Base-by-base conservation (phyloP, 306 rosid genomes). In the Medicago truncatula region DNA sequence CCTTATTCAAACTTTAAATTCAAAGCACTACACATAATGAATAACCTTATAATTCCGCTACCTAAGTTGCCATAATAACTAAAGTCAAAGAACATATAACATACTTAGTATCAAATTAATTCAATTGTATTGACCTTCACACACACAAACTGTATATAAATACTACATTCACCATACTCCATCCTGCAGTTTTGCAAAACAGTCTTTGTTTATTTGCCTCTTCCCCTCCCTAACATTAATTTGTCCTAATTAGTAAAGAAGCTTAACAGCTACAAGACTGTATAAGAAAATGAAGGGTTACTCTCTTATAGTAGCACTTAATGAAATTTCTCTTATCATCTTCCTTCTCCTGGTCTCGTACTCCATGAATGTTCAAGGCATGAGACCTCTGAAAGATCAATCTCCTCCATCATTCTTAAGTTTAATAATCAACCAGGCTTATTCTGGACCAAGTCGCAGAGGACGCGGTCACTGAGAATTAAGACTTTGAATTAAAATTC, bases 361-460 rank as follows among this genome's bases (percentile, higher is more conserved):
- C 44, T 76, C 83, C 71, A 43, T 61, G 21, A 80, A 83, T 25
- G 89, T 75, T 56, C 88, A 90, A 25, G 86, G 82, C 18, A 76
- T 58, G 9, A 86, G 93, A 75, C 74, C 79, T 49, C 76, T 78
- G 14, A 71, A 44, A 50, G 56, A 78, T 70, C 59, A 70, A 31
- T 71, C 85, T 21, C 58, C 68, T 64, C 60, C 78, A 56, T 78
- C 81, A n/a, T 49, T 71, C 63, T 11, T 61, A 25, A 36, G 12
- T 25, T 71, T 71, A 8, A 50, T 81, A 4, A 58, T 75, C 74
- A 66, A 36, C 66, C 71, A 67, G 21, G 85, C 88, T 75, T 75
- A 85, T 71, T 81, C 88, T 40, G 88, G 88, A 17, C 88, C 88
- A 43, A 85, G 88, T 81, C 84, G 13, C 64, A 65, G 58, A 78